Evolutionary conservation across 1,284 basidiomycete species (phyloP), one percentile per base, ranked within the genome.

Genomic region (Singerocomus inundabilis): DNA sequence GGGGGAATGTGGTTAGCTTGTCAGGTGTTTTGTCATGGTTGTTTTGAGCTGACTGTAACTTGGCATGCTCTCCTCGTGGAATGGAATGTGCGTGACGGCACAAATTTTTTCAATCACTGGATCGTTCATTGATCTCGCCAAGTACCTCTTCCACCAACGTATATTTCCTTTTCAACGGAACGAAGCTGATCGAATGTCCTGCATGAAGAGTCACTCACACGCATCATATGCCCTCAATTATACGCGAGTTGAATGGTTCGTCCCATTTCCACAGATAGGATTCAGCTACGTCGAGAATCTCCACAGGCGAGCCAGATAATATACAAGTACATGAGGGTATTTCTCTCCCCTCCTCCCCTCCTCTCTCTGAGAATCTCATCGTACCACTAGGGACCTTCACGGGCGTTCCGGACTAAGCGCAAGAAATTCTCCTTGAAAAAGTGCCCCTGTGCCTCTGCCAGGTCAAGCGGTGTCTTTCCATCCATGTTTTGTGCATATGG

Each of bases 401-500:
- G 11, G 8, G 44, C 24, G 8, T 34, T n/a, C 26, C 5, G 38
- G 26, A 34, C 40, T 31, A 52, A 52, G 15, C 31, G 50, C 31
- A 34, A 24, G 29, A 52, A 32, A 30, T 52, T 39, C 2, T 53
- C 16, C 21, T 25, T 35, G 42, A 53, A 39, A 32, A 39, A 37
- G 1, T 31, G 32, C 1, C 29, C 51, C 11, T 21, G 2, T 21
- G 21, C 21, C 16, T 44, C 28, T 11, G 49, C 49, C 16, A 48
- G 36, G n/a, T 24, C 32, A 40, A 48, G 15, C 4, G 36, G 16
- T 31, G n/a, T 40, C 9, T 53, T 12, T 26, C 51, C 51, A 18
- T 35, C 29, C 9, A n/a, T 4, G 13, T 52, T 47, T 40, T 7
- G 36, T 24, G 16, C 21, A 1, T 10, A 35, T 10, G 41, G 50